These are phyloP conservation scores for Noccaea bulbosa DNA, from an alignment of 345 rosid genomes.

Conservation along the genomic window DNA sequence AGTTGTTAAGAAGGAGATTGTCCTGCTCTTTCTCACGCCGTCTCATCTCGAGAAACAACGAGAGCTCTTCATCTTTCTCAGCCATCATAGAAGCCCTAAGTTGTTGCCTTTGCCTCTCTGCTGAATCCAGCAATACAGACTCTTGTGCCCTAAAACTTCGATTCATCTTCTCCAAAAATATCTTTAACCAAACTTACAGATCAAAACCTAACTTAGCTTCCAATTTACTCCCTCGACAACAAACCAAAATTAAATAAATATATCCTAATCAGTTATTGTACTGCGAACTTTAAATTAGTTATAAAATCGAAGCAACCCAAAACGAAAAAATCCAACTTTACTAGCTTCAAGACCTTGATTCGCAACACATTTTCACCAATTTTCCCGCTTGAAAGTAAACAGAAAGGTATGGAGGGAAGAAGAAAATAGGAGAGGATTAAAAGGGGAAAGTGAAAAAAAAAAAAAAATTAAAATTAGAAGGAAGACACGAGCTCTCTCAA, in stretches of 20 bases:
- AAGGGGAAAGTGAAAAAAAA: not conserved
- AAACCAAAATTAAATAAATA: conserved; percentile 8
- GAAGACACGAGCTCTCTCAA: conserved; percentile 37
- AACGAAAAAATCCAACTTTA: conserved; percentile 39
- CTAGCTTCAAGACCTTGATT: conserved; percentile 17
- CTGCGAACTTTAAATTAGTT: conserved; percentile 16
- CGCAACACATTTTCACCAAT: conserved; percentile 31
- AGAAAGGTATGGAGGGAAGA: conserved; percentile 10
- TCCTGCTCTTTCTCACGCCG: conserved; percentile 81
- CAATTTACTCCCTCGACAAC: conserved; percentile 43
- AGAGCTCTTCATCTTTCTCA: conserved; percentile 93
- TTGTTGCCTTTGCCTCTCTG: conserved; percentile 76
- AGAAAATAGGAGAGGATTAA: not conserved
- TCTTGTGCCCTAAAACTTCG: conserved; percentile 92
- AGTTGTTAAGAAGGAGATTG: conserved; percentile 57
- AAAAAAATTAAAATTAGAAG: conserved; percentile 24
- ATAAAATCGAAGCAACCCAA: conserved; percentile 38
- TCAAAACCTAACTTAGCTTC: conserved; percentile 51
- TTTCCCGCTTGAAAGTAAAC: conserved; percentile 32
- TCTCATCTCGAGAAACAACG: conserved; percentile 91
- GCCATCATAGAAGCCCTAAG: conserved; percentile 80
- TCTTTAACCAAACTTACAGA: conserved; percentile 35
- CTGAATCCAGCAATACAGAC: conserved; percentile 71
- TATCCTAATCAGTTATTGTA: conserved; percentile 36
- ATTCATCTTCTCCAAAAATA: conserved; percentile 57